Evolutionary conservation across 768 basidiomycete species (phyloP).

Genomic region (Lactarius hengduanensis): DNA sequence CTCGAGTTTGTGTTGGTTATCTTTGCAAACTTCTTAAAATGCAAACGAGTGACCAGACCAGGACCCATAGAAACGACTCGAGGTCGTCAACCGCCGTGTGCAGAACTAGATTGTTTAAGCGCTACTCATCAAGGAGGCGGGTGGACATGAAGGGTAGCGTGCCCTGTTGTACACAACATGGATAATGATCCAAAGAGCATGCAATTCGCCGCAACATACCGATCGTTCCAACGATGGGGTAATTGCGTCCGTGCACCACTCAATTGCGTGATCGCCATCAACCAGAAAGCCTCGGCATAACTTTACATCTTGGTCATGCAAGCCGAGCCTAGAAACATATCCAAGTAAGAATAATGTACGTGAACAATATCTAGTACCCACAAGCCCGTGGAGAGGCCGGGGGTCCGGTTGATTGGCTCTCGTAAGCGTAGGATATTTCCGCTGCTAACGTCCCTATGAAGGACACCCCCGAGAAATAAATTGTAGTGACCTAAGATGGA

Average conservation of each 20-base stretch:
- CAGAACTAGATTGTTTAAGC: not conserved
- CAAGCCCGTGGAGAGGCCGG: not conserved
- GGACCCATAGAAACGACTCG: not conserved
- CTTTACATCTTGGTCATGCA: not conserved
- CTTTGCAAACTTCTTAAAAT: not conserved
- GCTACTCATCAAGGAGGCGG: not conserved
- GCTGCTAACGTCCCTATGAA: not conserved
- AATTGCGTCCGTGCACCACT: not conserved
- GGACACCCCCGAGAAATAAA: not conserved
- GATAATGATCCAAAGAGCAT: too few relatives aligned
- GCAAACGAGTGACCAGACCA: not conserved
- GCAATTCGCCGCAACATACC: not conserved
- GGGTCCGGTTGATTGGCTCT: not conserved
- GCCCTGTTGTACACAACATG: not conserved
- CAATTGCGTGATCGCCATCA: conserved; percentile 1
- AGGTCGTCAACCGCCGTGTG: conserved; percentile 6
- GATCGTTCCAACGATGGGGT: not conserved
- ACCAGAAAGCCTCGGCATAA: not conserved
- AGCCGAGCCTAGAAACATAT: not conserved
- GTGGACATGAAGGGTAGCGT: not conserved
- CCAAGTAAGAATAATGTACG: not conserved
- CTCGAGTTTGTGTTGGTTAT: not conserved
- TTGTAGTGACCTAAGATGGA: not conserved
- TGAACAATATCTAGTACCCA: not conserved
- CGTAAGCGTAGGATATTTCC: not conserved